Base-by-base conservation (phyloP, 2,329 filamentous ascomycete species). In the Orbilia oligospora region DNA sequence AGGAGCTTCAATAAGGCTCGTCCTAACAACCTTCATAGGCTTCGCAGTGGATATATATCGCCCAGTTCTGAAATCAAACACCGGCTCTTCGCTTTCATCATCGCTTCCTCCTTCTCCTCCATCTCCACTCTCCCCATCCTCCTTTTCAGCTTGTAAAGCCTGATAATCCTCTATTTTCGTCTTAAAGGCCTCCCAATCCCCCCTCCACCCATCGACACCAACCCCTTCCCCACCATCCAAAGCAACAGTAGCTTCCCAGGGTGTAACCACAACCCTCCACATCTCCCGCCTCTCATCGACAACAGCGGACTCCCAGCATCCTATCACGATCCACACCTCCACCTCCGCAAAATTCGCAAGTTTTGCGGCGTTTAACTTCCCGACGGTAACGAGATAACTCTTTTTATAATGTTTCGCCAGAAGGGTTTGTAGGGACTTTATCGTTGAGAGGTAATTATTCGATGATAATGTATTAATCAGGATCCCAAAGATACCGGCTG, bases 271-370 rank as follows among this genome's bases (percentile, higher is more conserved):
- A 0, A 94, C 94, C 81, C 90, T 89, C 88, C 91, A 98, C 83
- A 97, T 97, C 5, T 92, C 92, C 73, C 92, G 92, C 80, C 94
- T 93, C 82, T 97, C 95, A n/a, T 79, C 80, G 3, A 99, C 89
- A 64, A 98, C 86, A 76, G 92, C 93, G 84, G 94, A 97, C 85
- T 99, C 96, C 96, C 96, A 99, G 85, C 96, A 99, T 1, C 96
- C 95, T 9, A 99, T 93, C 0, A 98, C 94, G 0, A 98, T 94
- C 96, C 96, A 99, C 16, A 94, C 95, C 51, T 94, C 95, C 4
- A 99, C 90, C 84, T 99, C 96, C 73, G 92, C 90, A 85, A 99
- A 99, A 84, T 99, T 99, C 61, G 96, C 96, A 22, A 99, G 88
- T 84, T 99, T 99, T 44, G 94, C 95, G 0, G 94, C 91, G 83